phyloP scores from a whole-genome alignment of 78 protist species.

The Chrysochromulina tobinii region DNA sequence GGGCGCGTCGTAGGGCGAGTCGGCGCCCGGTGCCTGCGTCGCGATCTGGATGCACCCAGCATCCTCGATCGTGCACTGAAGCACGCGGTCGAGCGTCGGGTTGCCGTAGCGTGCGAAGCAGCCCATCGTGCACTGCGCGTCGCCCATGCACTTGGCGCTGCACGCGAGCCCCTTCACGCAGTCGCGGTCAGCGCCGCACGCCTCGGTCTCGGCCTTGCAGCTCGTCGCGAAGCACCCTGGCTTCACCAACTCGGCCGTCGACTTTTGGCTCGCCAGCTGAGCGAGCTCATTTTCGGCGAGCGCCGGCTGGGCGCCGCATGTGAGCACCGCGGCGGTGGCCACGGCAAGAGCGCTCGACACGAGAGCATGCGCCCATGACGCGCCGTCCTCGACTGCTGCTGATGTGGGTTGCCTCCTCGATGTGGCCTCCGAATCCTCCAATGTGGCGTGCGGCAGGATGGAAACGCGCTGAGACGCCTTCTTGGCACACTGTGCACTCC shows the following conservation, averaged over 20 bases:
- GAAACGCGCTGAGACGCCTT: no score
- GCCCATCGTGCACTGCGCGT: not conserved
- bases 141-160: constrained; percentile 13
- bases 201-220: not conserved
- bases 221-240: not conserved
- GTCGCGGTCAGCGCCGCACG: not conserved
- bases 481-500: no score
- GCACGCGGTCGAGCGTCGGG: not conserved
- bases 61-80: constrained; percentile 7
- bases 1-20: not conserved
- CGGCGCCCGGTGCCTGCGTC: not conserved
- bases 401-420: no score
- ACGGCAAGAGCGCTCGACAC: no score
- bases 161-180: constrained; percentile 14
- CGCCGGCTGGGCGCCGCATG: not conserved
- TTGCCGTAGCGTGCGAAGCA: constrained; percentile 15
- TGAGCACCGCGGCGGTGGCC: no score
- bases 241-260: not conserved
- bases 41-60: not conserved
- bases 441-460: no score
- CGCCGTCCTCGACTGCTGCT: no score
- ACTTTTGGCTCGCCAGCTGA: not conserved
- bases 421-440: no score
- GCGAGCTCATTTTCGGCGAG: constrained; percentile 7
- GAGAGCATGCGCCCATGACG: no score